Base-by-base conservation (phyloP, 257 asterid species). In the Solanum bulbocastanum region DNA sequence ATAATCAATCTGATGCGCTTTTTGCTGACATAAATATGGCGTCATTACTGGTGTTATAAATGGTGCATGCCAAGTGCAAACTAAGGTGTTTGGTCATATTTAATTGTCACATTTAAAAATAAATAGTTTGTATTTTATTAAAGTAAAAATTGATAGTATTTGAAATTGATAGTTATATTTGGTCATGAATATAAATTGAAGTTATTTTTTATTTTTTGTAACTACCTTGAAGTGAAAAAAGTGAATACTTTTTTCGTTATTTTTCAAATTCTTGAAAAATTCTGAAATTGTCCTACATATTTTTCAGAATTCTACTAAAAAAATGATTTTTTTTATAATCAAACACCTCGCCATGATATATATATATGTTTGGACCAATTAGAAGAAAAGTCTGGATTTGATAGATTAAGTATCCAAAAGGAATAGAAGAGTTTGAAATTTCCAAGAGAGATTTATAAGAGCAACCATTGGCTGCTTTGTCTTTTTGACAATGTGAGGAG, bases 21-120 rank as follows among this genome's bases (percentile, higher is more conserved):
- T 33, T 33, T 90, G 94, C 88, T 91, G 94, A 93, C 92, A 87
- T 91, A 91, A 87, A 78, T 82, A 91, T 93, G 90, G 9, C 85
- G 91, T 90, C 93, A 92, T 89, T 88, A 83, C 25, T 72, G 23
- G 79, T 84, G 32, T 69, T 76, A 11, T 65, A n/a, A 4, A 87
- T 74, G 87, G 75, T 88, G 76, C 83, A 8, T 27, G 56, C 87
- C n/a, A 37, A 84, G 23, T 42, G 52, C 7, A 23, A 83, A 83
- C 75, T 58, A 60, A 33, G 13, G 32, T 23, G 33, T n/a, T n/a
- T 65, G 16, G 32, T 65, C 72, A 65, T 65, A 2, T n/a, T 62
- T 62, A 11, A 62, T n/a, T 62, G 32, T 62, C 3, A 62, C 27
- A 62, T 23, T 62, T 10, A 62, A 62, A 62, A 62, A n/a, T 23